Base-by-base conservation (phyloP, 208 protist genomes). In the Wallacemonas sp. region DNA sequence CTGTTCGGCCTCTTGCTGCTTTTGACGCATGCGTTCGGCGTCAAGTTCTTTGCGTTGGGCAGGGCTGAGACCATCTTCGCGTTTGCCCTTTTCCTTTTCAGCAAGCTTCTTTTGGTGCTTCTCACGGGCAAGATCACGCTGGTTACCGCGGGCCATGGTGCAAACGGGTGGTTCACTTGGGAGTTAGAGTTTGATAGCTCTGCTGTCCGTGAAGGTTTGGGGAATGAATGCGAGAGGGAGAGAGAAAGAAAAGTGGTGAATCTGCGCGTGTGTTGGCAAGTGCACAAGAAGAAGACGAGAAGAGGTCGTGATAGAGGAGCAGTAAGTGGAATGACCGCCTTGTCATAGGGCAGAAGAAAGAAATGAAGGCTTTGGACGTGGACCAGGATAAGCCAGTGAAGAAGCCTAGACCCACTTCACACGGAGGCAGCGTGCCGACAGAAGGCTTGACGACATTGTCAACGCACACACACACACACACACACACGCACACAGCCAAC, bases 51-150 rank as follows among this genome's bases (percentile, higher is more conserved):
- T 95, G 51, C 88, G 80, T 42, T 92, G 73, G 11, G 80, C 77
- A 34, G 65, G 51, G 3, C 75, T 77, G 21, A 93, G 46, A 47
- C 84, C 89, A 65, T 97, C 88, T 1, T 78, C 69, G 28, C 91
- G 81, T 22, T 82, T 51, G n/a, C 83, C 87, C 44, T 94, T 95
- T 21, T 38, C 58, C 61, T 90, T 88, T 4, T 94, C 84, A 31
- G 82, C 67, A 34, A 77, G 55, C 69, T 97, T 97, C 71, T 93
- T 94, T 34, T 79, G 34, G 42, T 88, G 86, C 64, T 95, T 97
- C 71, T 94, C 89, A 21, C 91, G 83, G 4, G 88, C 91, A 62
- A 93, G 87, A 51, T 97, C 88, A 44, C 91, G 77, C 76, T 97
- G 91, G 53, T 97, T 95, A 5, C 91, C 91, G 30, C 91, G 88